These are phyloP conservation scores for Colletotrichum eleusines DNA, from an alignment of 2,329 filamentous ascomycete genomes.

Conservation along the genomic window DNA sequence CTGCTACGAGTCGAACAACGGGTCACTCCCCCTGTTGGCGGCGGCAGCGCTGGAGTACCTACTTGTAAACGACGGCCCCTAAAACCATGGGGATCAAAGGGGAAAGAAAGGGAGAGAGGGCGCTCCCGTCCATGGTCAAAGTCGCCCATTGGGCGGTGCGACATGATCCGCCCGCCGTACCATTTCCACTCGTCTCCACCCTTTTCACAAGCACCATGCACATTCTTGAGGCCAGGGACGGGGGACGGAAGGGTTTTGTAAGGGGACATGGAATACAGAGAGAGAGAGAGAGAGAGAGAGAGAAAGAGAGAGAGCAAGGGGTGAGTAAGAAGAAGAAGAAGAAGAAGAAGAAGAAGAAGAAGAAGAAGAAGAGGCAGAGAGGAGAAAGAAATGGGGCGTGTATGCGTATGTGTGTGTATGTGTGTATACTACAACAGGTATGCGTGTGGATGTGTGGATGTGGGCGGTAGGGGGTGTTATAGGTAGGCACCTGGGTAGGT, in stretches of 20 bases:
- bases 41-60: conserved; percentile 9
- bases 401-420: not conserved
- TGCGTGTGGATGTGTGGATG: not conserved
- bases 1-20: not conserved
- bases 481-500: not conserved
- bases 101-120: conserved; percentile 33
- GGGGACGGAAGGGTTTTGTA: not conserved
- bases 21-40: conserved; percentile 3
- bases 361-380: not conserved
- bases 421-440: not conserved
- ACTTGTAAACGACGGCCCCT: not conserved
- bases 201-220: conserved; percentile 21
- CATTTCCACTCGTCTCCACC: conserved; percentile 38
- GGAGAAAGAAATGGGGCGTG: not conserved
- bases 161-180: conserved; percentile 40
- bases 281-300: not conserved
- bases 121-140: conserved; percentile 29
- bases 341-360: too few relatives aligned
- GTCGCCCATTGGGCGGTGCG: conserved; percentile 38
- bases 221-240: conserved; percentile 9
- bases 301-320: too few relatives aligned
- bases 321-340: too few relatives aligned
- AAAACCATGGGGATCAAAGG: conserved; percentile 25
- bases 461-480: not conserved
- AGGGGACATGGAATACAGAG: not conserved